Base-by-base conservation (phyloP, 208 protist species). In the Leptomonas pyrrhocoris region DNA sequence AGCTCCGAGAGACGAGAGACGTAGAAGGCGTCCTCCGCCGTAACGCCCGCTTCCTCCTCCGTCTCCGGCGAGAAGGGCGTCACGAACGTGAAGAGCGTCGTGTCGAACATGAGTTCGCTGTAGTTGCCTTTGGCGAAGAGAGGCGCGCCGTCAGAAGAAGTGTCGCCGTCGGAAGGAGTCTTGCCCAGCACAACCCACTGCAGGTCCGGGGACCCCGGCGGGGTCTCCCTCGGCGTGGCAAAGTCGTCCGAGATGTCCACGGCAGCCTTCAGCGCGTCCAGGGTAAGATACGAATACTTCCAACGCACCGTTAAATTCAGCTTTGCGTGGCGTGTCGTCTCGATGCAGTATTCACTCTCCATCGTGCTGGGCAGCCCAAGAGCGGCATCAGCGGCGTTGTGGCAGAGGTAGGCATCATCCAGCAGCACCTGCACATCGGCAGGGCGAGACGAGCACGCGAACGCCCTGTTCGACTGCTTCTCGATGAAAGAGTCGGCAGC, bases 361-460 rank as follows among this genome's bases (percentile, higher is more conserved):
- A 53, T 60, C 13, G 61, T 60, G 21, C 57, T 40, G 6, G 63
- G 51, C 31, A 90, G 69, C 0, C 85, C 85, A 2, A 90, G 48
- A 16, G 55, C n/a, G 8, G 50, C 69, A 36, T 70, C 76, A 1
- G 51, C 53, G 8, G 46, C 30, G 58, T 82, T 84, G 40, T 59
- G n/a, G 68, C 85, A 90, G 12, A 84, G 38, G 31, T 67, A 36
- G 3, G 25, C n/a, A 7, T 73, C 53, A 13, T 73, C 56, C 18
- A 90, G 56, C 51, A 65, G 49, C 9, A 82, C 66, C 42, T 69
- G 49, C 4, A 84, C 68, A 19, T 80, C 58, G 6, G 85, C 30
- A 27, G 70, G 54, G 2, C 78, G 78, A 2, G 38, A 43, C 34
- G 43, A 2, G 71, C 77, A 81, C 1, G 8, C 3, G 49, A 62